These are phyloP conservation scores for Pichia sp. DNA, from an alignment of 1,139 yeast species.

Conservation along the genomic window DNA sequence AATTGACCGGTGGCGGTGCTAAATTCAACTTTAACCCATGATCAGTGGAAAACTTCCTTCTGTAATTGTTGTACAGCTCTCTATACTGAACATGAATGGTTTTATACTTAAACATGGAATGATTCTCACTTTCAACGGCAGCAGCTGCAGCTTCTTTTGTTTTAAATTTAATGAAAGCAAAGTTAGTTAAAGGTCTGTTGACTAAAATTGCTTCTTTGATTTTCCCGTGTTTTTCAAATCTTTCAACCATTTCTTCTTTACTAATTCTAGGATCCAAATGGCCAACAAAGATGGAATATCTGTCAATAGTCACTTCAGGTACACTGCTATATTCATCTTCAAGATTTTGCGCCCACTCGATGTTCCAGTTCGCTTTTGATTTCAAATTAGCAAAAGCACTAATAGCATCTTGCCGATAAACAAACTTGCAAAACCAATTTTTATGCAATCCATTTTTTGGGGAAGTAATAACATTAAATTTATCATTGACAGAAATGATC, in stretches of 20 bases:
- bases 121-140: slow-evolving; percentile 78
- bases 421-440: slow-evolving; percentile 77
- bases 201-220: slow-evolving; percentile 45
- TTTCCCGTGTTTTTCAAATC: slow-evolving; percentile 63
- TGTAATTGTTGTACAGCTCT: slow-evolving; percentile 41
- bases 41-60: slow-evolving; percentile 18
- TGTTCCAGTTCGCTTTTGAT: slow-evolving; percentile 41
- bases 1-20: slow-evolving; percentile 72
- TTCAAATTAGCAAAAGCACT: slow-evolving; percentile 71
- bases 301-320: slow-evolving; percentile 46
- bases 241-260: slow-evolving; percentile 43
- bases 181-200: slow-evolving; percentile 43
- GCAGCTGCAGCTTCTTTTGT: slow-evolving; percentile 71
- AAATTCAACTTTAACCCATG: slow-evolving; percentile 37
- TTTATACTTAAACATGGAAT: slow-evolving; percentile 59
- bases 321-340: slow-evolving; percentile 32
- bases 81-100: slow-evolving; percentile 82
- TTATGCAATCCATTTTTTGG: slow-evolving; percentile 19
- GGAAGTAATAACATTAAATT: slow-evolving; percentile 14
- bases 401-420: slow-evolving; percentile 84
- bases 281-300: slow-evolving; percentile 67
- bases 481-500: slow-evolving; percentile 43
- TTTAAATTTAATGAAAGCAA: slow-evolving; percentile 64
- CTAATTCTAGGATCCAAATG: slow-evolving; percentile 51
- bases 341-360: slow-evolving; percentile 83